phyloP scores from a whole-genome alignment of 331 rosid genomes.

The Quercus lobata region DNA sequence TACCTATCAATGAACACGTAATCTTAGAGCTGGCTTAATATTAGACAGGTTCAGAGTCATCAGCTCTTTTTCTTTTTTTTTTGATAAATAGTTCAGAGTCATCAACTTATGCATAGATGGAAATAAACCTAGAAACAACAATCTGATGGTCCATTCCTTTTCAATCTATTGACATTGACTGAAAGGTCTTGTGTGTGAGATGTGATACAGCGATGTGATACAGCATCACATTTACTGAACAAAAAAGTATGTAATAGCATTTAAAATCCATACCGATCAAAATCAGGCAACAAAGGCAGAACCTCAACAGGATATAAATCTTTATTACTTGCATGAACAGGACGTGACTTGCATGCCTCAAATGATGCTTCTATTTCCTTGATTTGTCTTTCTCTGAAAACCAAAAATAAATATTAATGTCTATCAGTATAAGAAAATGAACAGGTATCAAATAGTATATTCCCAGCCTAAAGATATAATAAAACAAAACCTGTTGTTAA shows the following conservation, averaged over 20 bases:
- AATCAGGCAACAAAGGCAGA: conserved; percentile 89
- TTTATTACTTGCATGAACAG: conserved; percentile 91
- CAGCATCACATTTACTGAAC: not conserved
- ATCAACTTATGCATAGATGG: no score
- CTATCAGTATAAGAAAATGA: conserved; percentile 4
- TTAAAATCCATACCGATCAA: conserved; percentile 55
- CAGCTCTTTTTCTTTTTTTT: no score
- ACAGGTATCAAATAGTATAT: not conserved
- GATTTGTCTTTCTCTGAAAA: conserved; percentile 84
- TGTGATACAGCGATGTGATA: not conserved
- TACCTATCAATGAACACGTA: not conserved
- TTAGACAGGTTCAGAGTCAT: no score
- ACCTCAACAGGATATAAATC: conserved; percentile 85
- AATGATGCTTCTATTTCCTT: conserved; percentile 97
- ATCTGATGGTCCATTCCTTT: not conserved
- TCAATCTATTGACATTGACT: not conserved
- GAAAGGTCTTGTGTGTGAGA: not conserved
- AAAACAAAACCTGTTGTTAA: conserved; percentile 58
- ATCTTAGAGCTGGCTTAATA: not conserved
- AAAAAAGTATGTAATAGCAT: not conserved
- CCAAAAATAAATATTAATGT: conserved; percentile 21
- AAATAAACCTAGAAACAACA: not conserved
- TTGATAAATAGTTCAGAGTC: no score
- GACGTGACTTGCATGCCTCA: conserved; percentile 87
- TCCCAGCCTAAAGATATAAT: not conserved